Percentiles rank a stretch among this genome's conserved stretches.
Evolutionary conservation across 495 filamentous ascomycete species (phyloP).

Genomic region (Neurospora sp.): DNA sequence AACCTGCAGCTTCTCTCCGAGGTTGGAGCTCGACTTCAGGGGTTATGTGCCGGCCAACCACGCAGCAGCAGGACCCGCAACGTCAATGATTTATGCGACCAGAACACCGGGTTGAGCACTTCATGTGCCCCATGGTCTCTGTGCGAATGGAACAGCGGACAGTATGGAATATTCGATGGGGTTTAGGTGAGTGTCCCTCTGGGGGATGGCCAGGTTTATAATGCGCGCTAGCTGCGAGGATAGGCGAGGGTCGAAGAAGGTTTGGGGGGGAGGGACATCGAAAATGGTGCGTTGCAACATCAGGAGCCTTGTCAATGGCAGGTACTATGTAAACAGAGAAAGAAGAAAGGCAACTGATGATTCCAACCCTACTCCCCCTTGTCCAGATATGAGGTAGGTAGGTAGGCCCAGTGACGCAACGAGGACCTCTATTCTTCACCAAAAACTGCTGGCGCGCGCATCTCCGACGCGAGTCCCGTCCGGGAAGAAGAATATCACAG

Average conservation of each 20-base stretch:
- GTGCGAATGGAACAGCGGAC: not conserved
- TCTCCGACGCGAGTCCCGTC: not conserved
- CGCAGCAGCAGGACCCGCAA: not conserved
- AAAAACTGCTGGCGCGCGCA: not conserved
- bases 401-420: not conserved
- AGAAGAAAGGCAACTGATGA: not conserved
- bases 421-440: not conserved
- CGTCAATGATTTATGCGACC: not conserved
- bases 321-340: not conserved
- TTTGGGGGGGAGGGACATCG: not conserved
- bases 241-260: not conserved
- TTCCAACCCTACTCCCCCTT: not conserved
- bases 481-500: not conserved
- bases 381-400: not conserved
- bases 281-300: not conserved
- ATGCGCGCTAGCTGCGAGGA: not conserved
- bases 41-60: not conserved
- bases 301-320: not conserved
- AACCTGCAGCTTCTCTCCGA: not conserved
- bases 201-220: not conserved
- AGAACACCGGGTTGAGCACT: not conserved
- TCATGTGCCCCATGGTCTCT: not conserved
- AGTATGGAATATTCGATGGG: not conserved
- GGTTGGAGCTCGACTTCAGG: not conserved
- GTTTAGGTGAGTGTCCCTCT: not conserved